Conservation (phyloP, 192 early-diverging fungal species). For the Piromyces sp. region DNA sequence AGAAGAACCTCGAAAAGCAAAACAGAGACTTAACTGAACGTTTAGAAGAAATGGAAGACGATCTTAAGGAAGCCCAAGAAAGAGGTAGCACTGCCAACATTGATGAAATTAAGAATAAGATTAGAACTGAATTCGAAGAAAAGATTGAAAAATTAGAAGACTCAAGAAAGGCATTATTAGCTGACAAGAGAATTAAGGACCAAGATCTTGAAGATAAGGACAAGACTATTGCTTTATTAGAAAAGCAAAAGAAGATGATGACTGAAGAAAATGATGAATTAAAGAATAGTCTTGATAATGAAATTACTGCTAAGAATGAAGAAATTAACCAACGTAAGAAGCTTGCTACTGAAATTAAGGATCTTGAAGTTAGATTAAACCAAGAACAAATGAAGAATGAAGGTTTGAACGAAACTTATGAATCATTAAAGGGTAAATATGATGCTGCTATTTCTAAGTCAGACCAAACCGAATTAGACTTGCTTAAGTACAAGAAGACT, state of each 20-base stretch:
- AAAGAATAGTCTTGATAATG: slow-evolving; percentile 38
- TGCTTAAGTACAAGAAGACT: slow-evolving; percentile 57
- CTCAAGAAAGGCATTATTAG: slow-evolving; percentile 58
- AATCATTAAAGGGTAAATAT: slow-evolving; percentile 28
- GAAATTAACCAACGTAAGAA: slow-evolving; percentile 34
- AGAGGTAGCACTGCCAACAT: slow-evolving; percentile 16
- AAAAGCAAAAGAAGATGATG: slow-evolving; percentile 41
- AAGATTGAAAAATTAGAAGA: slow-evolving; percentile 63
- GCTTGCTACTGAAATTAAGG: slow-evolving; percentile 37
- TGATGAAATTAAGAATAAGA: slow-evolving; percentile 31
- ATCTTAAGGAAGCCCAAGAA: slow-evolving; percentile 30
- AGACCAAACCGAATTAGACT: slow-evolving; percentile 48
- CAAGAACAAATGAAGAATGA: slow-evolving; percentile 38
- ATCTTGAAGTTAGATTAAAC: slow-evolving; percentile 37
- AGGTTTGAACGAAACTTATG: slow-evolving; percentile 33
- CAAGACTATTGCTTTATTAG: slow-evolving; percentile 45
- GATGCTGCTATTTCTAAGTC: slow-evolving; percentile 31
- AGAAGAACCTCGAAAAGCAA: slow-evolving; percentile 43
- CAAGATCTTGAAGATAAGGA: slow-evolving; percentile 68
- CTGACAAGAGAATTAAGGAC: slow-evolving; percentile 50
- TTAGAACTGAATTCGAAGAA: slow-evolving; percentile 50
- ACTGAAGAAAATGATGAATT: slow-evolving; percentile 44
- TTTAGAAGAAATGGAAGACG: slow-evolving; percentile 33
- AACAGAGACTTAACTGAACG: slow-evolving; percentile 26
- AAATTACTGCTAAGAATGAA: slow-evolving; percentile 43